These are phyloP conservation scores for Catenaria anguillulae DNA, from an alignment of 371 early-diverging fungal species.

Conservation along the genomic window DNA sequence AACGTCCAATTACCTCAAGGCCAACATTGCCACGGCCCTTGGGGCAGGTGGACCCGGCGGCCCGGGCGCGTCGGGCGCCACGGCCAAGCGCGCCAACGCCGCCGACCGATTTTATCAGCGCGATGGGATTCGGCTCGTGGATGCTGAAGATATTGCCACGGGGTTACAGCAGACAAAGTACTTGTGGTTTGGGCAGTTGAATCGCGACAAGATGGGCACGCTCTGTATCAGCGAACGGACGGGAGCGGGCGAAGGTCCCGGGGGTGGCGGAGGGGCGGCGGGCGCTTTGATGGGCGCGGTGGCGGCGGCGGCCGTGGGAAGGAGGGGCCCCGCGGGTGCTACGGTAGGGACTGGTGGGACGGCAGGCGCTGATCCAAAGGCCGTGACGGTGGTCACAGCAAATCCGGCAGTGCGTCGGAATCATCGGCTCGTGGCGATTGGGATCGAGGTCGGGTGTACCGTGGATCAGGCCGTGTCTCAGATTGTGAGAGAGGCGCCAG, in stretches of 20 bases:
- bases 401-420: too few species aligned
- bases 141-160: not conserved
- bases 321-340: too few species aligned
- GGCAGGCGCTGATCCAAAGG: too few species aligned
- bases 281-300: too few species aligned
- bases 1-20: too few species aligned
- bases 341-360: too few species aligned
- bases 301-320: too few species aligned
- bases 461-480: not conserved
- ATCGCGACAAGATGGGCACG: slow-evolving; percentile 4
- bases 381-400: too few species aligned
- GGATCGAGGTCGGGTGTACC: slow-evolving; percentile 1
- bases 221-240: not conserved
- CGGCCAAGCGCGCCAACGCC: not conserved
- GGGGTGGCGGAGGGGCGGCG: too few species aligned
- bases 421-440: not conserved
- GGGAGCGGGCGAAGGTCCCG: not conserved
- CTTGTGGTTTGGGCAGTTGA: not conserved
- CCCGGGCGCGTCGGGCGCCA: not conserved
- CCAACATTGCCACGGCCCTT: too few species aligned
- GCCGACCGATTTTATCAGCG: slow-evolving; percentile 7
- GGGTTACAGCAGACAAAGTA: slow-evolving; percentile 3
- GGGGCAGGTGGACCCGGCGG: too few species aligned
- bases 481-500: not conserved
- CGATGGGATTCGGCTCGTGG: slow-evolving; percentile 1